Percentiles rank a stretch among this genome's conserved stretches.
phyloP scores from a whole-genome alignment of 208 protist genomes.

The Leishmania major region DNA sequence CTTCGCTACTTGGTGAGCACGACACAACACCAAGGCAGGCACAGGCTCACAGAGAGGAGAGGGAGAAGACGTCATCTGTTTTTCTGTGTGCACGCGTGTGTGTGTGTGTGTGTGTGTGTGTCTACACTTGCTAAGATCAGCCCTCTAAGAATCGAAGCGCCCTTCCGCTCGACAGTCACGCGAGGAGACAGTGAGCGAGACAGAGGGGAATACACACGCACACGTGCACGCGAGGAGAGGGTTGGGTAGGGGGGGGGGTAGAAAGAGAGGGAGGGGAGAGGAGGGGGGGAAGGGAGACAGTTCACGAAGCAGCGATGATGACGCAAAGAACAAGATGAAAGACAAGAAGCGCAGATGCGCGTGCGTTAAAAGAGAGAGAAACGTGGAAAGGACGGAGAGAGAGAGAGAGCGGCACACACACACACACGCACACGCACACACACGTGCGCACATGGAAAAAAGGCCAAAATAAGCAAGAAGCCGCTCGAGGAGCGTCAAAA shows the following conservation, averaged over 20 bases:
- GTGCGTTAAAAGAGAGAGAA: too few relatives aligned
- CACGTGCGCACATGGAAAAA: not conserved
- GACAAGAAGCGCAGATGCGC: too few relatives aligned
- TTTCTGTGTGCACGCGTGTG: not conserved
- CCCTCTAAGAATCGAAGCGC: not conserved
- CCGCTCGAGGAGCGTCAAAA: too few relatives aligned
- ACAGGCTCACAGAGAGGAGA: not conserved
- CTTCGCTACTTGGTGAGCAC: not conserved
- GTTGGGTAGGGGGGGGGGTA: not conserved
- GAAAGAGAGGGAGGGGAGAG: not conserved
- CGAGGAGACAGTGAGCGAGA: not conserved
- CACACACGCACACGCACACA: not conserved
- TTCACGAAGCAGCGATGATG: too few relatives aligned
- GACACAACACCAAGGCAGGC: not conserved
- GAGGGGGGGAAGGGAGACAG: too few relatives aligned
- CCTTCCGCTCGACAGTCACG: not conserved
- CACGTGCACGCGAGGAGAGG: not conserved
- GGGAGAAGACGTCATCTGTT: not conserved
- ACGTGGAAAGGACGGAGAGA: too few relatives aligned
- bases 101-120: slow-evolving; percentile 4
- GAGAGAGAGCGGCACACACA: too few relatives aligned
- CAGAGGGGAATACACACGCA: not conserved
- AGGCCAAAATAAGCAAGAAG: not conserved
- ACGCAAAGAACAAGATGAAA: too few relatives aligned
- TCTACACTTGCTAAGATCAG: not conserved